phyloP scores from a whole-genome alignment of 257 asterid genomes.

The Gentiana straminea region DNA sequence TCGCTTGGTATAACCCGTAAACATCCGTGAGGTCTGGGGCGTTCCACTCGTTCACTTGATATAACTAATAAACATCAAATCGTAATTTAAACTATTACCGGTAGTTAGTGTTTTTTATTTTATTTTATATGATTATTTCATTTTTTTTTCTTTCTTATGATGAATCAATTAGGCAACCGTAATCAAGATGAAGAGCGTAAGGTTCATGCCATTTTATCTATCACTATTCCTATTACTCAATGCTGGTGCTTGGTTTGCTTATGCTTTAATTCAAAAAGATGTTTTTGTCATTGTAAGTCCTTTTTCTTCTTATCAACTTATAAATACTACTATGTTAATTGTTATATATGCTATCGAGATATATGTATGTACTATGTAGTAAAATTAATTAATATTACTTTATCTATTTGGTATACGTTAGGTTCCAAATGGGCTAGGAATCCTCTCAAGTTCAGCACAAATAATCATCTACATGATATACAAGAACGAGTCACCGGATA shows the following conservation, averaged over 20 bases:
- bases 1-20: too few relatives aligned
- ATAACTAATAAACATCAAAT: too few relatives aligned
- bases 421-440: slow-evolving; percentile 13
- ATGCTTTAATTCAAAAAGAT: slow-evolving; percentile 6
- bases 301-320: not conserved
- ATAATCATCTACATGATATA: slow-evolving; percentile 8
- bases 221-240: slow-evolving; percentile 13
- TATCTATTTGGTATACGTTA: not conserved
- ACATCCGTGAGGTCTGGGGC: too few relatives aligned
- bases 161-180: slow-evolving; percentile 1
- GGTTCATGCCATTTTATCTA: slow-evolving; percentile 13
- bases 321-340: too few relatives aligned
- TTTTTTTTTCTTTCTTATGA: too few relatives aligned
- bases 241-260: slow-evolving; percentile 14
- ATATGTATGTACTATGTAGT: too few relatives aligned
- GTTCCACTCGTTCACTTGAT: too few relatives aligned
- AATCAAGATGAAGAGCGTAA: slow-evolving; percentile 10
- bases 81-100: too few relatives aligned
- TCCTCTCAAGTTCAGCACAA: slow-evolving; percentile 9
- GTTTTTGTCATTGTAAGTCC: slow-evolving; percentile 2
- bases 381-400: too few relatives aligned
- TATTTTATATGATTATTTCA: too few relatives aligned
- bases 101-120: too few relatives aligned
- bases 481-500: not conserved
- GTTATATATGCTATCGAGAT: too few relatives aligned